A percentile compares a stretch with the other conserved stretches of the same genome.
These are phyloP conservation scores for Porpolomopsis calyptriformis DNA, from an alignment of 768 basidiomycete genomes.

Conservation along the genomic window DNA sequence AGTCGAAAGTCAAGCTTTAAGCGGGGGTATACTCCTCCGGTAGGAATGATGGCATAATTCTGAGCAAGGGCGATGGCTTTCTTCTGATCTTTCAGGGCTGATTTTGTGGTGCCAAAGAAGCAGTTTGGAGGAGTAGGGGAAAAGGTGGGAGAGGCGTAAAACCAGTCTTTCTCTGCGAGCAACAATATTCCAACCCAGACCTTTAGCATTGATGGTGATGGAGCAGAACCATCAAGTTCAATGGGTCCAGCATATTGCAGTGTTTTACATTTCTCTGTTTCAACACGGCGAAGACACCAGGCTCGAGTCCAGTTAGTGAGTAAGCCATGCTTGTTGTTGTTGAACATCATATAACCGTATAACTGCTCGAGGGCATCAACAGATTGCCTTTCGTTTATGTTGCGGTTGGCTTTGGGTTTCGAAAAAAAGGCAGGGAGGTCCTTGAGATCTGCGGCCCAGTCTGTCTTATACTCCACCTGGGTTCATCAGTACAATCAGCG, in stretches of 20 bases:
- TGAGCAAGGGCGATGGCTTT: constrained; percentile 4
- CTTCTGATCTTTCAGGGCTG: constrained; percentile 3
- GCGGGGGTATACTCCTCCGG: constrained; percentile 3
- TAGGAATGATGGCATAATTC: constrained; percentile 1
- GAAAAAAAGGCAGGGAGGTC: constrained; percentile 6
- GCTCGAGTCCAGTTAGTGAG: constrained; percentile 11
- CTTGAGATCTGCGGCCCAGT: constrained; percentile 9
- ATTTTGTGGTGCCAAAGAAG: neutral
- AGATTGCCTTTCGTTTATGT: constrained; percentile 6
- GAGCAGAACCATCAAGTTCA: constrained; percentile 4
- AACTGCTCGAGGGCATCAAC: constrained; percentile 10
- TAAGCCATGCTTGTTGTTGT: constrained; percentile 11
- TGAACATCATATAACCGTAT: constrained; percentile 13
- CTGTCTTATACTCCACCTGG: constrained; percentile 10
- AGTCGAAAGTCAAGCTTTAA: constrained; percentile 7
- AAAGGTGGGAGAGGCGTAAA: constrained; percentile 8
- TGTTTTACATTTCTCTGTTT: constrained; percentile 4
- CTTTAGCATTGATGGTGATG: constrained; percentile 8
- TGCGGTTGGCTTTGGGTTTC: neutral
- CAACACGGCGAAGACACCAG: constrained; percentile 11
- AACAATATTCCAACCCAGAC: constrained; percentile 9
- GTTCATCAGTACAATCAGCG: constrained; percentile 1
- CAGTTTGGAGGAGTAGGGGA: constrained; percentile 3
- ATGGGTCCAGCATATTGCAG: constrained; percentile 8
- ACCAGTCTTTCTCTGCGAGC: constrained; percentile 7